These are phyloP conservation scores for Fusarium protoensiforme DNA, from an alignment of 2,329 filamentous ascomycete species.

Conservation along the genomic window DNA sequence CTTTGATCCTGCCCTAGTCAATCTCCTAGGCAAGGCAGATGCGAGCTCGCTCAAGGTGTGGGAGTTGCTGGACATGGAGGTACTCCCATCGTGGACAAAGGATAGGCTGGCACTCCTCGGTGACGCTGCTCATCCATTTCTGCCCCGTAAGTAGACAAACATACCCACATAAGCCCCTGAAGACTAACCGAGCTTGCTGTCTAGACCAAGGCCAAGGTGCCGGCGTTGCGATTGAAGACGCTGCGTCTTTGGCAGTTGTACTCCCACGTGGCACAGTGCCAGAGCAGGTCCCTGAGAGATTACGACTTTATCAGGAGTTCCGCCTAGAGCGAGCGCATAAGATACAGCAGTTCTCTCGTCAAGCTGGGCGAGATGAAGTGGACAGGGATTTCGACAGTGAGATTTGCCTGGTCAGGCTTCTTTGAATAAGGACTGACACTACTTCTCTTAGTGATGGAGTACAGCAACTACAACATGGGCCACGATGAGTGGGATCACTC, in stretches of 20 bases:
- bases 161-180: too few relatives aligned
- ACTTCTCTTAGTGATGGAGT: conserved; percentile 19
- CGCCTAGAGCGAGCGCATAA: conserved; percentile 66
- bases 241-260: conserved; percentile 66
- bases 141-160: conserved; percentile 52
- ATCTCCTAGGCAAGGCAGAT: conserved; percentile 57
- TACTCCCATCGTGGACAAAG: conserved; percentile 65
- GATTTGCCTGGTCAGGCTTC: background rate
- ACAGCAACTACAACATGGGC: conserved; percentile 26
- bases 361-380: conserved; percentile 51
- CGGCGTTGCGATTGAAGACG: conserved; percentile 77
- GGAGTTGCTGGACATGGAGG: conserved; percentile 71
- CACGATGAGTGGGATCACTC: conserved; percentile 35
- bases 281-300: conserved; percentile 62
- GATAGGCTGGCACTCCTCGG: conserved; percentile 68
- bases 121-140: conserved; percentile 76
- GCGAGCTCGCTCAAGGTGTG: conserved; percentile 63
- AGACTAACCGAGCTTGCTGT: background rate
- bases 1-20: conserved; percentile 55
- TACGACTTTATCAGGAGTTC: conserved; percentile 69
- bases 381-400: conserved; percentile 22
- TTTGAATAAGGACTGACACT: background rate
- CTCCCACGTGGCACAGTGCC: conserved; percentile 58
- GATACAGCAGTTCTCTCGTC: conserved; percentile 68
- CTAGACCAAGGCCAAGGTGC: conserved; percentile 50